Base-by-base conservation (phyloP, 2,329 filamentous ascomycete species). In the Aspergillus arachidicola region DNA sequence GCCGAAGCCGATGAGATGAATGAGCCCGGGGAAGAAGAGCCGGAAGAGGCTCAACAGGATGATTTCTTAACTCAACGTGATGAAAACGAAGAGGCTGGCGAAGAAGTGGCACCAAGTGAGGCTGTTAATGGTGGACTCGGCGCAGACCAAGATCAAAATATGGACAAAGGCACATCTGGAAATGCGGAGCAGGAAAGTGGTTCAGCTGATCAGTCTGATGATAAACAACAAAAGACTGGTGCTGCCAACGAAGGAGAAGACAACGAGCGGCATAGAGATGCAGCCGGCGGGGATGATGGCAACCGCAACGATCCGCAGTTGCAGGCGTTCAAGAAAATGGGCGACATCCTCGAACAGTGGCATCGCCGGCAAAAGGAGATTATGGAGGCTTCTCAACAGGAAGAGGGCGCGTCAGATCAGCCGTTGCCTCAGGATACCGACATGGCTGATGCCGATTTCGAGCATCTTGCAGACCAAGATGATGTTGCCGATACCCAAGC, bases 291-390 rank as follows among this genome's bases (percentile, higher is more conserved):
- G 11, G 73, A 78, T 32, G 75, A 80, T 56, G 69, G 71, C 26
- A 70, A 70, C 43, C 70, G 74, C 9, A 72, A 78, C 48, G 77
- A 79, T 57, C 76, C 77, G 65, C 76, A 86, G 58, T 81, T 83
- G 53, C 88, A 95, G 69, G 91, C 93, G 1, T 97, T 97, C 84
- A 95, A 95, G 80, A 96, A 97, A 73, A 86, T 99, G 34, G 95
- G 95, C 26, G 93, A 99, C 80, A 91, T 93, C 6, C 84, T 99
- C 36, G 94, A 98, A 76, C 88, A 90, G 70, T 99, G 94, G 92
- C 94, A 98, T 77, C 87, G 92, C 63, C 92, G 93, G 73, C 92
- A 96, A 72, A 87, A 87, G 54, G 91, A 97, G 65, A 98, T 99
- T 70, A 82, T 86, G 74, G 85, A 90, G 62, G 80, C 85, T 6